phyloP scores from a whole-genome alignment of 2,329 filamentous ascomycete genomes.

The Juglanconis juglandina region DNA sequence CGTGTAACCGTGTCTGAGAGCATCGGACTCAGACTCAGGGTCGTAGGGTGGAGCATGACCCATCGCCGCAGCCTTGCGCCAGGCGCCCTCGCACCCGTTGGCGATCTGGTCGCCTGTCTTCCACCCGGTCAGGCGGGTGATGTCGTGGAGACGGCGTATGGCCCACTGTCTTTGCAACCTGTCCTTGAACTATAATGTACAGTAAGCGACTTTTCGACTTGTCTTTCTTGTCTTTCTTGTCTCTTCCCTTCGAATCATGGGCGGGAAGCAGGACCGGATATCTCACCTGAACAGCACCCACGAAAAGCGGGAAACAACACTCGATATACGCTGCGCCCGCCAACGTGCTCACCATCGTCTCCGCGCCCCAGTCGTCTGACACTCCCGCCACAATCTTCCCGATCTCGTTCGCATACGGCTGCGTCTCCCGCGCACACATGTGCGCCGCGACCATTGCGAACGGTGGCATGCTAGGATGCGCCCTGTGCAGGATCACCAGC shows the following conservation, averaged over 20 bases:
- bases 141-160: slow-evolving; percentile 68
- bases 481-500: slow-evolving; percentile 75
- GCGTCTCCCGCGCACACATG: slow-evolving; percentile 70
- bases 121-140: slow-evolving; percentile 81
- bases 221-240: slow-evolving; percentile 49
- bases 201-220: not conserved
- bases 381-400: slow-evolving; percentile 77
- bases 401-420: slow-evolving; percentile 66
- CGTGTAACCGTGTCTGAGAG: slow-evolving; percentile 34
- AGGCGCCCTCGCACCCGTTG: slow-evolving; percentile 77
- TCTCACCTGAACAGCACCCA: slow-evolving; percentile 71
- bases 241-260: slow-evolving; percentile 83
- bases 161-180: slow-evolving; percentile 73
- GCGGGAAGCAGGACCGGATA: not conserved
- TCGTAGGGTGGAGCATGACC: slow-evolving; percentile 74
- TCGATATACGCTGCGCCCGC: slow-evolving; percentile 82
- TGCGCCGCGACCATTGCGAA: slow-evolving; percentile 84
- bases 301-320: slow-evolving; percentile 77
- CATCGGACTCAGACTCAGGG: slow-evolving; percentile 31
- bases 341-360: slow-evolving; percentile 66
- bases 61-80: slow-evolving; percentile 70
- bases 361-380: slow-evolving; percentile 50
- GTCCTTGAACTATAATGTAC: slow-evolving; percentile 60
- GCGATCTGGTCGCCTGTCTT: slow-evolving; percentile 79
- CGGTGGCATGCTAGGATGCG: slow-evolving; percentile 87